Percentiles rank a stretch among this genome's conserved stretches.
Evolutionary conservation across 805 yeast species (phyloP).

Genomic region (Naumovozyma dairenensis): DNA sequence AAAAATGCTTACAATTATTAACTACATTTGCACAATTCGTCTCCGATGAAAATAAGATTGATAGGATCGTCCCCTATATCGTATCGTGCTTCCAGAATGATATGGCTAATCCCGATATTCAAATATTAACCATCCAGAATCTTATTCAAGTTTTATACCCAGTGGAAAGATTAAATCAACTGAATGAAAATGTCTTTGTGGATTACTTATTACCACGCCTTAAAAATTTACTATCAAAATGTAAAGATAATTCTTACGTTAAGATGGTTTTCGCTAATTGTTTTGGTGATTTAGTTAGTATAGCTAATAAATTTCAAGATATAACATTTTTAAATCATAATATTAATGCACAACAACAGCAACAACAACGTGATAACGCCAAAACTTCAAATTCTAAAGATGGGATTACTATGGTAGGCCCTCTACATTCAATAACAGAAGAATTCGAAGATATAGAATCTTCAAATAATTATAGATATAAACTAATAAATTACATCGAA

Average conservation of each 20-base stretch:
- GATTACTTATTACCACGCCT: slow-evolving; percentile 76
- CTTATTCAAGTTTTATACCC: slow-evolving; percentile 58
- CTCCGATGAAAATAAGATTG: slow-evolving; percentile 76
- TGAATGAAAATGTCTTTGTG: slow-evolving; percentile 67
- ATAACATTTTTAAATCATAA: slow-evolving; percentile 36
- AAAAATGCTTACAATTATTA: slow-evolving; percentile 64
- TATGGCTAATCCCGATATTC: slow-evolving; percentile 57
- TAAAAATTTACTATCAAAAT: slow-evolving; percentile 32
- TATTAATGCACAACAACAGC: too few species aligned
- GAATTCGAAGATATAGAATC: slow-evolving; percentile 16
- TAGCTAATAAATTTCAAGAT: slow-evolving; percentile 54
- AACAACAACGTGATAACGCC: too few species aligned
- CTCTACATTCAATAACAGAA: slow-evolving; percentile 5
- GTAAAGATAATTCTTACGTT: slow-evolving; percentile 36
- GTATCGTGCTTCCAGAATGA: slow-evolving; percentile 55
- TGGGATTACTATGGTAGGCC: too few species aligned
- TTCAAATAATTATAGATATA: slow-evolving; percentile 15
- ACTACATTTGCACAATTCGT: slow-evolving; percentile 66
- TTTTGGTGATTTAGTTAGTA: slow-evolving; percentile 60
- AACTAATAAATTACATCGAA: slow-evolving; percentile 40
- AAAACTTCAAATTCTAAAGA: too few species aligned
- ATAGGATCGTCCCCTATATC: slow-evolving; percentile 74
- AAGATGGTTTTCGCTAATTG: slow-evolving; percentile 63
- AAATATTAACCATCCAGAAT: slow-evolving; percentile 52
- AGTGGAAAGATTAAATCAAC: slow-evolving; percentile 57